phyloP scores from a whole-genome alignment of 257 asterid species.

The Penstemon eatonii region DNA sequence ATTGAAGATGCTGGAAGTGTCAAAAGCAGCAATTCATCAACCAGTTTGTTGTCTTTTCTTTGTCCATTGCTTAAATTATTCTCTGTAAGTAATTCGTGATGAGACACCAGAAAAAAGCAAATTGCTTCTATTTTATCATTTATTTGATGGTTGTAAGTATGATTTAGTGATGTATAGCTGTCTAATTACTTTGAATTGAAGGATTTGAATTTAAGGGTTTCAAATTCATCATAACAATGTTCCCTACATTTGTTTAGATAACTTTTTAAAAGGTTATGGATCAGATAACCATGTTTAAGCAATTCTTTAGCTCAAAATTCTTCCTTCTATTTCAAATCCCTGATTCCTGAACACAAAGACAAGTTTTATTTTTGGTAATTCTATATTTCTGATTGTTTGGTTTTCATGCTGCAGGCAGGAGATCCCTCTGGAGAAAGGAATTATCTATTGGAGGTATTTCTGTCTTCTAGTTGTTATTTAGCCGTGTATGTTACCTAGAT shows the following conservation, averaged over 20 bases:
- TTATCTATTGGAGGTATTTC: constrained; percentile 60
- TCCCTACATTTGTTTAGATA: too few species aligned
- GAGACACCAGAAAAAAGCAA: not conserved
- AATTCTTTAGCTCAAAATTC: too few species aligned
- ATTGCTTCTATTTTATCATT: not conserved
- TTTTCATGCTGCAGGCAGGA: constrained; percentile 50
- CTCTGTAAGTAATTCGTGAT: constrained; percentile 47
- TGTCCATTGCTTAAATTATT: constrained; percentile 85
- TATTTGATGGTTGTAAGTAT: too few species aligned
- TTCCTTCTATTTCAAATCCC: constrained; percentile 14
- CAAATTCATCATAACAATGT: not conserved
- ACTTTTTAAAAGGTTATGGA: too few species aligned
- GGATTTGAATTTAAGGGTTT: not conserved
- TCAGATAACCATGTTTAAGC: too few species aligned
- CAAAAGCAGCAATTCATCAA: constrained; percentile 40
- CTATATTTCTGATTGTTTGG: not conserved
- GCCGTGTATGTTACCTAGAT: too few species aligned
- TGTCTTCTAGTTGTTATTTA: too few species aligned
- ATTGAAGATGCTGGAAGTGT: constrained; percentile 25
- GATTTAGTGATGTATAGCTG: not conserved
- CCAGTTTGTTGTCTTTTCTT: constrained; percentile 65
- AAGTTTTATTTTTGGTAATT: not conserved
- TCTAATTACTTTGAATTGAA: not conserved
- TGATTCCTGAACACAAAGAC: constrained; percentile 31
- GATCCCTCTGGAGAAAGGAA: constrained; percentile 73